Evolutionary conservation across 176 grass and related monocot genomes (phyloP).

Genomic region (Secale cereale): DNA sequence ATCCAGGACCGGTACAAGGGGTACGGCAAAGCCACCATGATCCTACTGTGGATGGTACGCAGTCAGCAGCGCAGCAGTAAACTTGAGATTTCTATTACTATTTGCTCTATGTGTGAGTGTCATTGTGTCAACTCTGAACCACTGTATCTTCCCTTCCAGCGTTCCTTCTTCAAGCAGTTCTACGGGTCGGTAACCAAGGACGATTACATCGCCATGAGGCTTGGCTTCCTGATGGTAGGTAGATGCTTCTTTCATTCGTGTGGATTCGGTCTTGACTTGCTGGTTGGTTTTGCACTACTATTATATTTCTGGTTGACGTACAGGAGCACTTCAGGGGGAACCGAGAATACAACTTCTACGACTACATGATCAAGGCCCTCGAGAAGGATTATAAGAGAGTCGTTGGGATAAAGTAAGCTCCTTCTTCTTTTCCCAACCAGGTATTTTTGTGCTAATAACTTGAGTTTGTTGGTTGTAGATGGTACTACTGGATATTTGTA

Average conservation of each 20-base stretch:
- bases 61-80: not conserved
- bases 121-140: too few species aligned
- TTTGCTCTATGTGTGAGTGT: not conserved
- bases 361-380: constrained; percentile 82
- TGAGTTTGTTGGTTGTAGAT: constrained; percentile 39
- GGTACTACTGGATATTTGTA: constrained; percentile 85
- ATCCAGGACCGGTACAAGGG: constrained; percentile 47
- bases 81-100: not conserved
- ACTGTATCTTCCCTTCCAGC: constrained; percentile 31
- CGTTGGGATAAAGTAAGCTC: constrained; percentile 78
- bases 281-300: not conserved
- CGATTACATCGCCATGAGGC: constrained; percentile 67
- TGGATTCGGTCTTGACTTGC: not conserved
- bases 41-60: constrained; percentile 32
- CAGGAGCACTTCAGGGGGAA: constrained; percentile 61
- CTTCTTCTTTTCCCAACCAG: not conserved
- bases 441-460: not conserved
- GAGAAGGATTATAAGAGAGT: constrained; percentile 85
- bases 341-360: constrained; percentile 68
- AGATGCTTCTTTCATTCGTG: not conserved
- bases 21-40: not conserved
- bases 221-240: constrained; percentile 76
- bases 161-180: constrained; percentile 90
- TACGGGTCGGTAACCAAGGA: constrained; percentile 63
- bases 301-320: not conserved